Percentiles rank a stretch among this genome's conserved stretches.
phyloP scores from a whole-genome alignment of 495 filamentous ascomycete species.

The Darksidea phi region DNA sequence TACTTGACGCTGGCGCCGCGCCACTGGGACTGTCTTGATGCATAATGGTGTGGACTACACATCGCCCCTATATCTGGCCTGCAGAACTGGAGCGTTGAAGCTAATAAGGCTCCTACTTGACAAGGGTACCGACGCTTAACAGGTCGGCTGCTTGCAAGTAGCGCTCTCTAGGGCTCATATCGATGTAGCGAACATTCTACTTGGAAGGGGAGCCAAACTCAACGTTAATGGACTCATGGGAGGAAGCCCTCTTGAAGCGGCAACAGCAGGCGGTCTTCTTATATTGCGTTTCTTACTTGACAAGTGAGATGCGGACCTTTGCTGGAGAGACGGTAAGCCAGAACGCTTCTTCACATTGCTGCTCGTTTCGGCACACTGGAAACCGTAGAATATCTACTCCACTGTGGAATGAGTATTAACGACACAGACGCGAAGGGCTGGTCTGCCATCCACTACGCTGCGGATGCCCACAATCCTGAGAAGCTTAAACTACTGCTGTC shows the following conservation, averaged over 20 bases:
- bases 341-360: conserved; percentile 10
- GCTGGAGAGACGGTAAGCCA: neutral
- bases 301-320: neutral
- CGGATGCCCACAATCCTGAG: neutral
- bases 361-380: neutral
- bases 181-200: neutral
- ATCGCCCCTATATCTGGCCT: neutral
- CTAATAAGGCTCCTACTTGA: neutral
- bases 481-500: neutral
- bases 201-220: conserved; percentile 4
- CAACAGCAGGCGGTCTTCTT: neutral
- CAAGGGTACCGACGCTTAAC: neutral
- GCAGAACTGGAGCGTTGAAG: neutral
- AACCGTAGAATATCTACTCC: neutral
- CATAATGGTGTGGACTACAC: no score
- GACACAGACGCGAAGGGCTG: conserved; percentile 6
- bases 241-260: neutral
- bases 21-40: neutral
- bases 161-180: neutral
- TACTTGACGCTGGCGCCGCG: neutral
- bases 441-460: conserved; percentile 16
- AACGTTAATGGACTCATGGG: neutral
- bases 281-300: conserved; percentile 2
- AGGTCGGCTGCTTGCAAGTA: neutral
- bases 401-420: conserved; percentile 4